These are phyloP conservation scores for Hypoxylon sp. DNA, from an alignment of 2,329 filamentous ascomycete genomes.

Conservation along the genomic window DNA sequence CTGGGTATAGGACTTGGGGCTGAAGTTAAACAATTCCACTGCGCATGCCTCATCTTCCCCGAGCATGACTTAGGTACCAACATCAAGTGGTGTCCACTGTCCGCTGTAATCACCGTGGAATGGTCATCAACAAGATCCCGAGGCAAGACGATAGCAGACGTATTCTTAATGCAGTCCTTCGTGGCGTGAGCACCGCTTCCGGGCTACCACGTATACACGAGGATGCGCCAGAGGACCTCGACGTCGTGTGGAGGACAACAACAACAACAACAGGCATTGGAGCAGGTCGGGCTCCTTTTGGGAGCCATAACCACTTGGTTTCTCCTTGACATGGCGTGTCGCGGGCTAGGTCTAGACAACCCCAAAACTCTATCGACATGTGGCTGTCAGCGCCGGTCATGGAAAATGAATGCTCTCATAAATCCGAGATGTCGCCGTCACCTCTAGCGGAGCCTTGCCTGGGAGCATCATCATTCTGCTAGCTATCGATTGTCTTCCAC, in stretches of 20 bases:
- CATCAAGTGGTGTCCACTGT: constrained; percentile 64
- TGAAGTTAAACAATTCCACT: constrained; percentile 24
- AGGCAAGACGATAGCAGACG: constrained; percentile 71
- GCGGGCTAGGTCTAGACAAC: constrained; percentile 53
- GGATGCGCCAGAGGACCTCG: constrained; percentile 44
- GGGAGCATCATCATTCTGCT: constrained; percentile 36
- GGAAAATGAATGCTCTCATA: constrained; percentile 32
- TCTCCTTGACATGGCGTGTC: constrained; percentile 37
- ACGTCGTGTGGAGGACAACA: constrained; percentile 58
- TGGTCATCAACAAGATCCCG: constrained; percentile 69
- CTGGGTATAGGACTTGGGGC: constrained; percentile 38
- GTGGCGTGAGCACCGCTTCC: constrained; percentile 15
- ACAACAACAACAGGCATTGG: constrained; percentile 58
- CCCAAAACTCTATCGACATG: constrained; percentile 38
- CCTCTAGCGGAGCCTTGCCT: constrained; percentile 34
- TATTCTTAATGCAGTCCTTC: constrained; percentile 72
- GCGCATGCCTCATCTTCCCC: not conserved
- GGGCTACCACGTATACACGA: constrained; percentile 17
- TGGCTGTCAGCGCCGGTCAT: no score
- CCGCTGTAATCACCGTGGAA: constrained; percentile 73
- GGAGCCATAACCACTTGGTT: constrained; percentile 53
- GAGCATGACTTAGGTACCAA: not conserved
- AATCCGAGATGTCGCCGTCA: constrained; percentile 35
- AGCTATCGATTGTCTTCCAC: constrained; percentile 38
- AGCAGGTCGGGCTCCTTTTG: constrained; percentile 53